These are phyloP conservation scores for Cordyceps farinosa DNA, from an alignment of 2,329 filamentous ascomycete species.

Conservation along the genomic window DNA sequence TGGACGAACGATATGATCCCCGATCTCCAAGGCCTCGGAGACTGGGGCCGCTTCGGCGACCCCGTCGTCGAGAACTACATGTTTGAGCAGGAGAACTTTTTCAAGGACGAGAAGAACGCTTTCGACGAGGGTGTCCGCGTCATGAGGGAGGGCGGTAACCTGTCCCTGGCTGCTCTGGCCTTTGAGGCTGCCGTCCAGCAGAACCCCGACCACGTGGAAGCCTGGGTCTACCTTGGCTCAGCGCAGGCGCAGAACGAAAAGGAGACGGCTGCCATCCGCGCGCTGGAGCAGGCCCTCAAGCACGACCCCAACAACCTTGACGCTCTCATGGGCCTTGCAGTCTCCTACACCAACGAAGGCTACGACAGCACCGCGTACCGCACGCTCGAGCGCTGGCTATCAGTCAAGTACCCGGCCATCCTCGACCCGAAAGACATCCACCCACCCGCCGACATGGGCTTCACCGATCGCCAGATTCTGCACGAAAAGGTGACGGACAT, in stretches of 20 bases:
- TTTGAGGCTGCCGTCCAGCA: conserved; percentile 96
- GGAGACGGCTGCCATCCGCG: conserved; percentile 90
- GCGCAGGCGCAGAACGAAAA: conserved; percentile 99
- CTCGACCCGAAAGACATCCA: conserved; percentile 70
- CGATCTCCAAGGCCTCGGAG: conserved; percentile 61
- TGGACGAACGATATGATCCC: conserved; percentile 62
- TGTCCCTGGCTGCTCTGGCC: conserved; percentile 87
- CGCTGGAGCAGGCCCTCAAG: conserved; percentile 85
- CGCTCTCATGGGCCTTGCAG: conserved; percentile 90
- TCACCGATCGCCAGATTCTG: conserved; percentile 85
- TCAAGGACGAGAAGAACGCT: conserved; percentile 74
- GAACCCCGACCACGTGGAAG: conserved; percentile 80
- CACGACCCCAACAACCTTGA: conserved; percentile 82
- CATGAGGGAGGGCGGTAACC: conserved; percentile 87
- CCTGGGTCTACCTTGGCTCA: conserved; percentile 88
- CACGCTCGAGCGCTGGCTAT: conserved; percentile 93
- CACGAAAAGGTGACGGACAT: conserved; percentile 87
- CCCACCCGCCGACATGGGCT: conserved; percentile 78
- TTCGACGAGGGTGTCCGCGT: conserved; percentile 93
- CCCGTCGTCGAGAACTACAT: conserved; percentile 84
- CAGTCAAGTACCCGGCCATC: conserved; percentile 87
- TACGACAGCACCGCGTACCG: conserved; percentile 97
- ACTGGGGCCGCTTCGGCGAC: conserved; percentile 65
- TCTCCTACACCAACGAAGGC: conserved; percentile 97
- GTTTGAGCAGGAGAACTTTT: conserved; percentile 93